These are phyloP conservation scores for Calonectria ilicicola DNA, from an alignment of 2,329 filamentous ascomycete genomes.

Conservation along the genomic window DNA sequence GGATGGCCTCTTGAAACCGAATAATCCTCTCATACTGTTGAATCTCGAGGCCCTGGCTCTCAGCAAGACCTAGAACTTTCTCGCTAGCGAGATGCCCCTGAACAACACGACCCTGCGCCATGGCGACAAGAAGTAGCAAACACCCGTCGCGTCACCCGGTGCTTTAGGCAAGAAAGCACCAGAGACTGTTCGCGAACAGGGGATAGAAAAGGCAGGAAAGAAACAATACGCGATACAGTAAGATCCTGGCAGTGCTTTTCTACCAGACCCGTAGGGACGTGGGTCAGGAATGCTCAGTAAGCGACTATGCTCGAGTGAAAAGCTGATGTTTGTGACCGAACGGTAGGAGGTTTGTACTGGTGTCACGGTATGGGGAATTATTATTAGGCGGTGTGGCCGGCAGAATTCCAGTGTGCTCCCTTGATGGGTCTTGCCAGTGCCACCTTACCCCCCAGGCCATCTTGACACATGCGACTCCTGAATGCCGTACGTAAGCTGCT, in stretches of 20 bases:
- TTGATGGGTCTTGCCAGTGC: background rate
- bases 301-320: conserved; percentile 29
- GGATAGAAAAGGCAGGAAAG: conserved; percentile 26
- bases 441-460: background rate
- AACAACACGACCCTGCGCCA: conserved; percentile 42
- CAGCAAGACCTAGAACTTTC: conserved; percentile 43
- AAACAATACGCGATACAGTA: conserved; percentile 24
- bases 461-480: conserved; percentile 9
- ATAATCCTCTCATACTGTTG: conserved; percentile 84
- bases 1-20: conserved; percentile 82
- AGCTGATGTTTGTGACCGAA: background rate
- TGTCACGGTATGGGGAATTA: conserved; percentile 26
- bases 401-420: conserved; percentile 33
- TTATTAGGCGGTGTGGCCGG: conserved; percentile 48
- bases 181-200: conserved; percentile 20
- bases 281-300: conserved; percentile 27
- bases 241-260: conserved; percentile 23
- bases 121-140: conserved; percentile 35
- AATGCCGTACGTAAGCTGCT: conserved; percentile 5
- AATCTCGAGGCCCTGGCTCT: conserved; percentile 68
- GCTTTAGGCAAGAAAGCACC: conserved; percentile 26
- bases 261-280: conserved; percentile 18
- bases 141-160: conserved; percentile 38
- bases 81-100: conserved; percentile 29
- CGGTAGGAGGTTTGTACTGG: conserved; percentile 9